A percentile compares a stretch with the other conserved stretches of the same genome.
Conservation (phyloP, 176 grass and related monocot species). For the Aegilops tauschii region DNA sequence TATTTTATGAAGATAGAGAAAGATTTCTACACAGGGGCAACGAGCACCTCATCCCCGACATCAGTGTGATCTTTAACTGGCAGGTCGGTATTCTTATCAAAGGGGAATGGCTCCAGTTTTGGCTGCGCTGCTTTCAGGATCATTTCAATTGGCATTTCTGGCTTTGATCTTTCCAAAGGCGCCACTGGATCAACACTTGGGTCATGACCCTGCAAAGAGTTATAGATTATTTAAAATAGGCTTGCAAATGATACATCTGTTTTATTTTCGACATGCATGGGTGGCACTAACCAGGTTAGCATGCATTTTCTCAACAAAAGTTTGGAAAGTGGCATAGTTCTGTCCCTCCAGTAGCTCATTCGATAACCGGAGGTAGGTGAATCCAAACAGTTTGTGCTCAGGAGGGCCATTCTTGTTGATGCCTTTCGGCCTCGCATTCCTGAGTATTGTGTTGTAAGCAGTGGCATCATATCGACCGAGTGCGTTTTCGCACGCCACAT, state of each 20-base stretch:
- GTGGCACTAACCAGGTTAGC: constrained; percentile 66
- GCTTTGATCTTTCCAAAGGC: constrained; percentile 54
- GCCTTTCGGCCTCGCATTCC: constrained; percentile 67
- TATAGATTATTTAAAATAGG: background rate
- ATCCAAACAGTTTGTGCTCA: constrained; percentile 52
- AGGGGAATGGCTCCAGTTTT: constrained; percentile 52
- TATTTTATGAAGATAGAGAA: background rate
- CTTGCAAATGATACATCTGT: background rate
- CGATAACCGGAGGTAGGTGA: constrained; percentile 85
- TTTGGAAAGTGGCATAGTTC: constrained; percentile 73
- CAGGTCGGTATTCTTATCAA: constrained; percentile 51
- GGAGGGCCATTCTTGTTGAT: constrained; percentile 53
- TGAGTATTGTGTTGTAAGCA: constrained; percentile 83
- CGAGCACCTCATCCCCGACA: background rate
- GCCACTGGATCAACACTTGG: constrained; percentile 37
- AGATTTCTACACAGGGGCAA: background rate
- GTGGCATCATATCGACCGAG: constrained; percentile 66
- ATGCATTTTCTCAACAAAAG: constrained; percentile 89
- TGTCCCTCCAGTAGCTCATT: constrained; percentile 56
- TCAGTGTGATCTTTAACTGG: constrained; percentile 30
- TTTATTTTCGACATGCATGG: background rate
- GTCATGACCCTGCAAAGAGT: constrained; percentile 41
- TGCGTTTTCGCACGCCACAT: constrained; percentile 78
- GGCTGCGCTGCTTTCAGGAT: constrained; percentile 51
- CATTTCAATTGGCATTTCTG: constrained; percentile 43